phyloP scores from a whole-genome alignment of 1,139 yeast genomes.

The Suhomyces choctaworum region DNA sequence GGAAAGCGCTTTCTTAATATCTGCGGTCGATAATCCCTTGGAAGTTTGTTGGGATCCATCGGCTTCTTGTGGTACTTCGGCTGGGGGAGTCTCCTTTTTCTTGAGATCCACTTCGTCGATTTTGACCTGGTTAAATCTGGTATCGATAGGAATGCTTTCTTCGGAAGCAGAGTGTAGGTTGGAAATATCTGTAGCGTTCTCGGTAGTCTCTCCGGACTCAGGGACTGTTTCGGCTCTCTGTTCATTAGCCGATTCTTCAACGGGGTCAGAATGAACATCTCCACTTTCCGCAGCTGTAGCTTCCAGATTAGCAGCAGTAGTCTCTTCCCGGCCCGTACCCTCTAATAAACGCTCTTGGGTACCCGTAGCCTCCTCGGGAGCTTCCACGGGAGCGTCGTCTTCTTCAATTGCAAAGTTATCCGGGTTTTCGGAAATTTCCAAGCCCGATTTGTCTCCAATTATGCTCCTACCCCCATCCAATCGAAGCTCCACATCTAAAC shows the following conservation, averaged over 20 bases:
- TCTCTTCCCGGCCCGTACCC: background rate
- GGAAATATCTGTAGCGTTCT: too few species aligned
- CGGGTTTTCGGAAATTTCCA: background rate
- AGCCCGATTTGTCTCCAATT: too few species aligned
- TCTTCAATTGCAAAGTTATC: conserved; percentile 10
- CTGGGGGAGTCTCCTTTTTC: background rate
- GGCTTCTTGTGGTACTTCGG: background rate
- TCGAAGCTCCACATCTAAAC: conserved; percentile 14
- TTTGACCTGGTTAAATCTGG: conserved; percentile 4
- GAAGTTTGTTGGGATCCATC: background rate
- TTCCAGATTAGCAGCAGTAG: too few species aligned
- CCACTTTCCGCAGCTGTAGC: background rate
- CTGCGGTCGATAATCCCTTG: background rate
- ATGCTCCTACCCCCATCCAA: too few species aligned
- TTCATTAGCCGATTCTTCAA: background rate
- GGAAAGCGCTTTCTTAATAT: conserved; percentile 3
- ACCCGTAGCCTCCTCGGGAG: background rate
- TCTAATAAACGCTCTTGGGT: too few species aligned
- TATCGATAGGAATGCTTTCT: conserved; percentile 5
- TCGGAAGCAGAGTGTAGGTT: conserved; percentile 1
- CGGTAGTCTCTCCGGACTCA: too few species aligned
- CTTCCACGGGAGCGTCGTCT: conserved; percentile 4
- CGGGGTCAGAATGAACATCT: background rate
- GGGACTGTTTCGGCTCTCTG: background rate
- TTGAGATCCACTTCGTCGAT: conserved; percentile 3